Base-by-base conservation (phyloP, 2,329 filamentous ascomycete species). In the Juglanconis oblonga region DNA sequence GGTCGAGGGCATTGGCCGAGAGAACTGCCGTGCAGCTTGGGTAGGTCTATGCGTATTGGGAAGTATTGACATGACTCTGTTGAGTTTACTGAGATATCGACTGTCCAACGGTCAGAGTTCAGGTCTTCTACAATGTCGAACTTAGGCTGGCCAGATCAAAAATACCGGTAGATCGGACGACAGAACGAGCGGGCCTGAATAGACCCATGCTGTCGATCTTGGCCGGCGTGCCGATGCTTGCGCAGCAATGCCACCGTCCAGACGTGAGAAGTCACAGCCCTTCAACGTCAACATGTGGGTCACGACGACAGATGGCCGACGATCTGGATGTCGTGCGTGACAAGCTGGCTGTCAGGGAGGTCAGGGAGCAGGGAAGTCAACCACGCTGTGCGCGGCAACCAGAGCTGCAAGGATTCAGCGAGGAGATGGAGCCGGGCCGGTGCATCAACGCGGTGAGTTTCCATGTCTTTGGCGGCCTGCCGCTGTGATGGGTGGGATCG, bases 321-420 rank as follows among this genome's bases (percentile, higher is more conserved):
- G 52, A 55, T 55, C 52, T 55, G 11, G 38, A 47, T 55, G 52
- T 55, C 52, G 52, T 55, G 52, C 52, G 42, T 55, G 10, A 47
- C 35, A 38, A 38, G 7, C 36, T 38, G 36, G 36, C 11, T 38
- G 36, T 11, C 7, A 38, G 38, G 31, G 35, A 40, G 44, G 29
- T 11, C 29, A 55, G 40, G 24, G 24, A 47, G 52, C n/a, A 8
- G 24, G 36, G 36, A 38, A 17, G 17, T 29, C 24, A 24, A 24
- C 17, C 17, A 24, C 14, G 52, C 52, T 54, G 52, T 31, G 32
- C 40, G 36, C 52, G 40, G 29, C 13, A 49, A 54, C 36, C 14
- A 24, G 11, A 24, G 9, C n/a, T 24, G 36, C 36, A 38, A 38
- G 36, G 7, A 7, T 8, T 8, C 36, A 7, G 11, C 36, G 7